These are phyloP conservation scores for Ceratorhiza oryzae-sativae DNA, from an alignment of 1,284 basidiomycete species.

Conservation along the genomic window DNA sequence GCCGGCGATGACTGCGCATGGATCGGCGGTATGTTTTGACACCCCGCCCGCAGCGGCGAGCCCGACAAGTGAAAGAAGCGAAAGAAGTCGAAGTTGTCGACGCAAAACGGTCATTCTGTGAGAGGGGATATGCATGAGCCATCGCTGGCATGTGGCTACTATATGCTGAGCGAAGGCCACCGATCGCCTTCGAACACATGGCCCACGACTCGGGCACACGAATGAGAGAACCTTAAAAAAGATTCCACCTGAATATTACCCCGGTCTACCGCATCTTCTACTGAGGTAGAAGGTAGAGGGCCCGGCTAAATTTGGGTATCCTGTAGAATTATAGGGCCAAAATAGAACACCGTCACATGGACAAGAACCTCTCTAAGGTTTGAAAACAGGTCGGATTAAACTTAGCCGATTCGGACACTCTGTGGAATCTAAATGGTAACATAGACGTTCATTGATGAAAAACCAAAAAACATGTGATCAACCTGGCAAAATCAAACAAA, in stretches of 20 bases:
- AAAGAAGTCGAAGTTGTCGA: neutral
- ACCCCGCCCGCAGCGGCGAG: neutral
- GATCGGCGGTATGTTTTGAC: constrained; percentile 49
- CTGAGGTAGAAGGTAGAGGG: neutral
- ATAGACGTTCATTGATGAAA: neutral
- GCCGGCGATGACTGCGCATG: constrained; percentile 61
- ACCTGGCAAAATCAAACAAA: too few species aligned
- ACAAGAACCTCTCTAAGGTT: too few species aligned
- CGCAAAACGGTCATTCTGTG: neutral
- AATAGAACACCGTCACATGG: neutral
- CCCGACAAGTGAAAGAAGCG: neutral
- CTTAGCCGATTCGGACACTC: neutral
- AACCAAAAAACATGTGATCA: neutral
- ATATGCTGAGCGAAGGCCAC: neutral
- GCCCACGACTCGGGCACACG: neutral
- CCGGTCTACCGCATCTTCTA: neutral
- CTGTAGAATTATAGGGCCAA: neutral
- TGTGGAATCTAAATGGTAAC: neutral
- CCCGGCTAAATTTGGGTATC: neutral
- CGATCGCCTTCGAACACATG: neutral
- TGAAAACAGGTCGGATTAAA: neutral
- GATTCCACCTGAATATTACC: neutral
- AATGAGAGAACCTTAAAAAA: neutral
- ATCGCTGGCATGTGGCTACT: neutral
- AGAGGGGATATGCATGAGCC: neutral